A percentile compares a stretch with the other conserved stretches of the same genome.
phyloP scores from a whole-genome alignment of 192 early-diverging fungal genomes.

The Endogone sp. region DNA sequence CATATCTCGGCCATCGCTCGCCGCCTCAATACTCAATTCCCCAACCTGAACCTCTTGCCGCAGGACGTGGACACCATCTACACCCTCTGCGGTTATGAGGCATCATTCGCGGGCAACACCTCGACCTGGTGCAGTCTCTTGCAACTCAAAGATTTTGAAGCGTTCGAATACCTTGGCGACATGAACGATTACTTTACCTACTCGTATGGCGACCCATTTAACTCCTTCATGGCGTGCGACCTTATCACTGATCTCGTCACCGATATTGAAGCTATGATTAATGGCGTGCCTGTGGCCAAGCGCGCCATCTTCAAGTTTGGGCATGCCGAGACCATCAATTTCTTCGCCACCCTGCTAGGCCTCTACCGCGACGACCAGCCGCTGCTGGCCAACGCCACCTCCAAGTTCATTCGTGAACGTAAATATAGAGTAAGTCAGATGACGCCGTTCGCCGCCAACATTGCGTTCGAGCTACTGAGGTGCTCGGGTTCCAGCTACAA shows the following conservation, averaged over 20 bases:
- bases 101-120: neutral
- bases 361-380: neutral
- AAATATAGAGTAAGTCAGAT: constrained; percentile 2
- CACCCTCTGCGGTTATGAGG: constrained; percentile 8
- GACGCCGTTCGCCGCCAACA: constrained; percentile 12
- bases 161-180: constrained; percentile 11
- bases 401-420: neutral
- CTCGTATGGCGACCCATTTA: constrained; percentile 11
- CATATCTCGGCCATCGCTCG: neutral
- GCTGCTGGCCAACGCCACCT: constrained; percentile 5
- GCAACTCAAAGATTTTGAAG: neutral
- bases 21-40: neutral
- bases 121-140: constrained; percentile 10
- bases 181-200: constrained; percentile 10
- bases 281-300: neutral
- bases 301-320: constrained; percentile 12
- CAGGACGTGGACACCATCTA: constrained; percentile 2
- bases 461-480: constrained; percentile 4
- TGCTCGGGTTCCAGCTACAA: neutral
- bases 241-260: constrained; percentile 3
- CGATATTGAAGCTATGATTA: neutral
- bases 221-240: constrained; percentile 5
- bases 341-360: constrained; percentile 4
- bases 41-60: neutral
- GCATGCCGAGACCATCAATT: constrained; percentile 12